Percentiles rank a stretch among this genome's conserved stretches.
phyloP scores from a whole-genome alignment of 805 yeast genomes.

The Zygotorulaspora danielsina region DNA sequence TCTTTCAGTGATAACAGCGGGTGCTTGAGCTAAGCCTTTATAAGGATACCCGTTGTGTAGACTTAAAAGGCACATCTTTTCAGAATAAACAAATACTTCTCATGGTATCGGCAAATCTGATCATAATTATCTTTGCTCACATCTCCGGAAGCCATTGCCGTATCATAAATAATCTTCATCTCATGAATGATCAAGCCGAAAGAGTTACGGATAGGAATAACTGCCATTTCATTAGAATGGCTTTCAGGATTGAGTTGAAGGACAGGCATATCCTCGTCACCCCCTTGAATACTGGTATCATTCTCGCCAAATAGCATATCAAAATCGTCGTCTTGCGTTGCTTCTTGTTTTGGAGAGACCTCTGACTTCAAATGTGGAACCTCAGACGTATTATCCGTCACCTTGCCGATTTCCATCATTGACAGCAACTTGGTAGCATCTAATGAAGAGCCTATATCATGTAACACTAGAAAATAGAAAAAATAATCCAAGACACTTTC shows the following conservation, averaged over 20 bases:
- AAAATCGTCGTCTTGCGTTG: constrained; percentile 33
- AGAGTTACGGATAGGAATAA: constrained; percentile 19
- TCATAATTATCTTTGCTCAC: constrained; percentile 20
- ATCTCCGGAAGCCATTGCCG: constrained; percentile 15
- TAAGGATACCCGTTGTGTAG: too few species aligned
- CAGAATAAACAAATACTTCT: constrained; percentile 23
- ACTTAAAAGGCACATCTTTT: constrained; percentile 26
- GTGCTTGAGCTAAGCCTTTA: too few species aligned
- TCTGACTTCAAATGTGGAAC: constrained; percentile 14
- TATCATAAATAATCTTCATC: constrained; percentile 16
- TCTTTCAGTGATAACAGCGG: too few species aligned
- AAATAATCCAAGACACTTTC: constrained; percentile 30
- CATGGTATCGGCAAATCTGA: constrained; percentile 17
- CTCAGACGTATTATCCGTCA: constrained; percentile 2
- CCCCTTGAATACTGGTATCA: constrained; percentile 29
- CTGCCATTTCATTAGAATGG: constrained; percentile 8
- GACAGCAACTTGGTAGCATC: constrained; percentile 25
- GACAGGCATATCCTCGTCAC: constrained; percentile 19
- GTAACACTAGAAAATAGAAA: constrained; percentile 31
- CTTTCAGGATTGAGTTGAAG: constrained; percentile 7
- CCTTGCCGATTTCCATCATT: constrained; percentile 19
- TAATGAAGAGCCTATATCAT: constrained; percentile 26
- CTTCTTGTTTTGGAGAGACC: constrained; percentile 13
- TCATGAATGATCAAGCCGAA: constrained; percentile 30
- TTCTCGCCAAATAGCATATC: constrained; percentile 37